These are phyloP conservation scores for Fonsecaea monophora DNA, from an alignment of 2,329 filamentous ascomycete genomes.

Conservation along the genomic window DNA sequence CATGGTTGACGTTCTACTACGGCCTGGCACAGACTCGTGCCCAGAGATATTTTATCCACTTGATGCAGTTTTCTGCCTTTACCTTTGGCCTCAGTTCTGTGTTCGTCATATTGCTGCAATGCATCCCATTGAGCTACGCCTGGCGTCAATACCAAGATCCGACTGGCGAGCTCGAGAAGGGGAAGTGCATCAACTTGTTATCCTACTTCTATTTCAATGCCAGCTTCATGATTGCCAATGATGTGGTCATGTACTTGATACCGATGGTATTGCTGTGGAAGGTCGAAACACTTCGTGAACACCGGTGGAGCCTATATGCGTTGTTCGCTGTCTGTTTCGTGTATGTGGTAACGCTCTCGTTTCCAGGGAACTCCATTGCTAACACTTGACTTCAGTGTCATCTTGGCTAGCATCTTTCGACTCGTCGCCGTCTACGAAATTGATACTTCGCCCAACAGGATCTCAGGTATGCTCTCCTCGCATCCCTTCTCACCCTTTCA, in stretches of 20 bases:
- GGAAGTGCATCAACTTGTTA: constrained; percentile 30
- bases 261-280: constrained; percentile 33
- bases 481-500: background rate
- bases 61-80: constrained; percentile 30
- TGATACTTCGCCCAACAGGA: constrained; percentile 14
- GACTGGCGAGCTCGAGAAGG: background rate
- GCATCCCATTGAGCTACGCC: constrained; percentile 25
- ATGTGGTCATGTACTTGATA: constrained; percentile 33
- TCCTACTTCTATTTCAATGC: constrained; percentile 34
- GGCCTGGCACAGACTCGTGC: constrained; percentile 31
- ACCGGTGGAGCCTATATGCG: constrained; percentile 31
- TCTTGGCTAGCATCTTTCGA: constrained; percentile 33
- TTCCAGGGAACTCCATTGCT: background rate
- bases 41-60: constrained; percentile 33
- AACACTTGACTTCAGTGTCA: constrained; percentile 21
- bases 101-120: constrained; percentile 30
- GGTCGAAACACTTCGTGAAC: constrained; percentile 31
- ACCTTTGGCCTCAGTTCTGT: constrained; percentile 34
- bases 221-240: constrained; percentile 35
- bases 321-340: constrained; percentile 31
- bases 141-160: constrained; percentile 18
- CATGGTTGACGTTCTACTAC: constrained; percentile 37
- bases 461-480: constrained; percentile 25
- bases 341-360: constrained; percentile 18
- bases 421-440: constrained; percentile 30